Evolutionary conservation across 257 asterid species (phyloP).

Genomic region (Jacaranda mimosifolia): DNA sequence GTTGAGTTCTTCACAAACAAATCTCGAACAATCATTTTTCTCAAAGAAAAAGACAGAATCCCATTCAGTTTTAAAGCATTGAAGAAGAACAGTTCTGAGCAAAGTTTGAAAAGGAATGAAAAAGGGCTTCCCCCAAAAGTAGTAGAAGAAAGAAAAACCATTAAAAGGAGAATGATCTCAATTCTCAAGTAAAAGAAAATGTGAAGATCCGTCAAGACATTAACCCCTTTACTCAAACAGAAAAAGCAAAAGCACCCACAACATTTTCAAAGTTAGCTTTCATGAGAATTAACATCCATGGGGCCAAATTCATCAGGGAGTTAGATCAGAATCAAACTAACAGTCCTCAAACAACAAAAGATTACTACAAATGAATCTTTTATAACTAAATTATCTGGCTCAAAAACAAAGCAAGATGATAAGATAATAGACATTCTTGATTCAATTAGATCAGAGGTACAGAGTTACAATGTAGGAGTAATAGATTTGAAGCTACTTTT

Average conservation of each 20-base stretch:
- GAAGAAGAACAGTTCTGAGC: too few relatives aligned
- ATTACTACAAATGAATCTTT: not conserved
- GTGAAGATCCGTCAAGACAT: too few relatives aligned
- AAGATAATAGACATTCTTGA: constrained; percentile 42
- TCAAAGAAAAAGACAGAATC: constrained; percentile 30
- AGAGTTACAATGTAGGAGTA: constrained; percentile 46
- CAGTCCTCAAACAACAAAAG: not conserved
- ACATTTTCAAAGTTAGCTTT: constrained; percentile 36
- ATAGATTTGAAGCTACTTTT: constrained; percentile 38
- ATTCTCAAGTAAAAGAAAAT: constrained; percentile 22
- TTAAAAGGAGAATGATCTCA: constrained; percentile 35
- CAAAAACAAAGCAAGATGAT: constrained; percentile 29
- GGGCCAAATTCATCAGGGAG: constrained; percentile 8
- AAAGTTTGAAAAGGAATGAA: too few relatives aligned
- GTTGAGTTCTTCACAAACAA: constrained; percentile 53
- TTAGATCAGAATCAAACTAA: not conserved
- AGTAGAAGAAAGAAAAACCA: constrained; percentile 37
- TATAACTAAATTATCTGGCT: too few relatives aligned
- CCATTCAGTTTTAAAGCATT: constrained; percentile 2
- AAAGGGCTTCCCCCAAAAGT: too few relatives aligned
- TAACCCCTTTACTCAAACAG: constrained; percentile 53
- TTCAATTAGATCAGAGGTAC: constrained; percentile 56
- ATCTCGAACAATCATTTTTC: constrained; percentile 38
- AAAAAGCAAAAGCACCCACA: constrained; percentile 44
- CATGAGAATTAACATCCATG: constrained; percentile 37